Base-by-base conservation (phyloP, 2,329 filamentous ascomycete genomes). In the Juglanconis sp. region DNA sequence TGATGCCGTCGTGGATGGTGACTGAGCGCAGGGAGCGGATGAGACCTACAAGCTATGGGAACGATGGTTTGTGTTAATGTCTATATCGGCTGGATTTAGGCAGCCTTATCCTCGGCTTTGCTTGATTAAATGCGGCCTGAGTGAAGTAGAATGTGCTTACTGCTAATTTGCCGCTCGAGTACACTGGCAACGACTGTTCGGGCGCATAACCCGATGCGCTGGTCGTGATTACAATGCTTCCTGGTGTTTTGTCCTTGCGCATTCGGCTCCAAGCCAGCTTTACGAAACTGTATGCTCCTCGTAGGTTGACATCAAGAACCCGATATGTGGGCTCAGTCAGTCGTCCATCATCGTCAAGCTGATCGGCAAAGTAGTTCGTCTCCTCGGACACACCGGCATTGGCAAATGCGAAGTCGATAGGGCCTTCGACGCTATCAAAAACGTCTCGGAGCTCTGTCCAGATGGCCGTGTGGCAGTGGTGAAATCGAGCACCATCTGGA, bases 121-220 rank as follows among this genome's bases (percentile, higher is more conserved):
- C n/a, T n/a, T n/a, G n/a, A n/a, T n/a, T n/a, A n/a, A n/a, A n/a
- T n/a, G n/a, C n/a, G n/a, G n/a, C n/a, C 42, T 15, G 36, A 38
- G 36, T 6, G 36, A 13, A 6, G 36, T 38, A 13, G 64, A 30
- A 69, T n/a, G 70, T 5, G 71, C 62, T 38, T 2, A 74, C 63
- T 69, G 54, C 63, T 4, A 53, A 11, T 35, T 65, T 65, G 7
- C 52, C 40, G 1, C 64, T 67, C 24, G 61, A 62, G 59, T 73
- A 77, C 3, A 76, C 66, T 1, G 74, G 73, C 5, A 76, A 55
- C 3, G 52, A 65, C 36, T 72, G 70, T 61, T 77, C 75, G 6
- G 75, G 72, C 3, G 66, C 58, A 60, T 76, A 76, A 0, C 69
- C 73, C 4, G 73, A 72, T 0, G 71, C 68, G 60, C 73, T 75